phyloP scores from a whole-genome alignment of 257 asterid genomes.

The Nicotiana benthamiana region DNA sequence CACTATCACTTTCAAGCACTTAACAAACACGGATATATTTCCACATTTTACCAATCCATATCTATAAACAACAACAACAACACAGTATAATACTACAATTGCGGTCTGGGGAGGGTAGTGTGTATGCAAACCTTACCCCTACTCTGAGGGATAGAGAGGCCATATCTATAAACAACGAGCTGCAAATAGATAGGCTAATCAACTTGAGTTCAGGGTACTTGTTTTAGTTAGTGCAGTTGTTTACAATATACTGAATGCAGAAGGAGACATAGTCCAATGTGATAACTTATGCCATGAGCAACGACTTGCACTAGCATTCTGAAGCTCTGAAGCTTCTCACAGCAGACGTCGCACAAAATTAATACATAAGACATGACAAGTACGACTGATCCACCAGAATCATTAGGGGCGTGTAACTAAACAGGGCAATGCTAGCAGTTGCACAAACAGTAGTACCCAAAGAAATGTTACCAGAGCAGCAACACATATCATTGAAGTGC shows the following conservation, averaged over 20 bases:
- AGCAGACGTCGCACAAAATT: not conserved
- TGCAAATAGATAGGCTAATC: too few species aligned
- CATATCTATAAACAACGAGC: too few species aligned
- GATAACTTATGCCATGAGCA: not conserved
- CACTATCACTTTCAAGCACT: too few species aligned
- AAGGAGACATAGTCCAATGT: not conserved
- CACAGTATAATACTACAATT: too few species aligned
- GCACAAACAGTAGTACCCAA: not conserved
- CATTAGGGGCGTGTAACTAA: not conserved
- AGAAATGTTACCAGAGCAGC: constrained; percentile 48
- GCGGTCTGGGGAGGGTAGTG: too few species aligned
- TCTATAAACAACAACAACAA: too few species aligned
- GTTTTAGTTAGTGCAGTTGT: not conserved
- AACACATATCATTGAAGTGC: constrained; percentile 39
- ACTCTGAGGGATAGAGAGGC: too few species aligned
- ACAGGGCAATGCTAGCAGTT: not conserved
- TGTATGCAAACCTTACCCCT: too few species aligned
- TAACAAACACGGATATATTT: too few species aligned
- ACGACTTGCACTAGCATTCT: not conserved
- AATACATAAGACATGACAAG: not conserved
- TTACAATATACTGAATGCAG: not conserved
- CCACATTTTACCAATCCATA: too few species aligned
- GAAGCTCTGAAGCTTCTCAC: not conserved
- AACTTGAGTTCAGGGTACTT: not conserved
- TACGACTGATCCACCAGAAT: too few species aligned